A percentile compares a stretch with the other conserved stretches of the same genome.
These are phyloP conservation scores for Populus trichocarpa DNA, from an alignment of 441 rosid species.

Conservation along the genomic window DNA sequence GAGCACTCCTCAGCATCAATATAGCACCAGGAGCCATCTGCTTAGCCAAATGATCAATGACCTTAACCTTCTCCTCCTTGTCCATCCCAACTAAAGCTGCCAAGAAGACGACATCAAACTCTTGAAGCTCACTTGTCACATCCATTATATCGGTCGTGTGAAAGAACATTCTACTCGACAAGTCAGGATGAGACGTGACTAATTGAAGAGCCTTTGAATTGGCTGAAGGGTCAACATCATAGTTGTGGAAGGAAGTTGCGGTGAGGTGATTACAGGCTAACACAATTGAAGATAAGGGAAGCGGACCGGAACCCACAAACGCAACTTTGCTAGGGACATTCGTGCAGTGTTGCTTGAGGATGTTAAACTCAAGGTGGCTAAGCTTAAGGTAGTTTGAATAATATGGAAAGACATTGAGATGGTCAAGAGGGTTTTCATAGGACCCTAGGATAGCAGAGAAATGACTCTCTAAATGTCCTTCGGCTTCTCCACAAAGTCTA, in stretches of 20 bases:
- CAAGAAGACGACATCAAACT: slow-evolving; percentile 78
- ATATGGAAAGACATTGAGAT: slow-evolving; percentile 70
- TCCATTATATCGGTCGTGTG: slow-evolving; percentile 58
- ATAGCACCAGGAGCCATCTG: slow-evolving; percentile 73
- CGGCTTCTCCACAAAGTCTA: slow-evolving; percentile 69
- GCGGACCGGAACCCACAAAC: slow-evolving; percentile 89
- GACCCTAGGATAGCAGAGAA: slow-evolving; percentile 62
- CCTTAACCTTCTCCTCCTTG: slow-evolving; percentile 53
- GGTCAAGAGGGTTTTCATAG: slow-evolving; percentile 63
- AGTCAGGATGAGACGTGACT: slow-evolving; percentile 53
- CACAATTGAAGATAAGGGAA: slow-evolving; percentile 80
- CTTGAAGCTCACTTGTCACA: slow-evolving; percentile 37
- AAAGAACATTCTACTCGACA: slow-evolving; percentile 64
- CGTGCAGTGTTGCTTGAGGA: slow-evolving; percentile 43
- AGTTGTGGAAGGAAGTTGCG: slow-evolving; percentile 62
- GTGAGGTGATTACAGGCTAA: slow-evolving; percentile 63
- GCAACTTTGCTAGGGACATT: slow-evolving; percentile 53
- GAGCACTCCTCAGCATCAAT: slow-evolving; percentile 80
- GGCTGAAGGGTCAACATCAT: slow-evolving; percentile 60
- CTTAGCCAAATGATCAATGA: slow-evolving; percentile 62
- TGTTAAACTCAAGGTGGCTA: slow-evolving; percentile 61
- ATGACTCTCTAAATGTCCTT: slow-evolving; percentile 63
- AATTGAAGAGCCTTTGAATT: slow-evolving; percentile 50
- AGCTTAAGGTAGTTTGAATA: slow-evolving; percentile 74
- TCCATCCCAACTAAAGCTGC: slow-evolving; percentile 90